These are phyloP conservation scores for Pseudogymnoascus sp. DNA, from an alignment of 2,329 filamentous ascomycete species.

Conservation along the genomic window DNA sequence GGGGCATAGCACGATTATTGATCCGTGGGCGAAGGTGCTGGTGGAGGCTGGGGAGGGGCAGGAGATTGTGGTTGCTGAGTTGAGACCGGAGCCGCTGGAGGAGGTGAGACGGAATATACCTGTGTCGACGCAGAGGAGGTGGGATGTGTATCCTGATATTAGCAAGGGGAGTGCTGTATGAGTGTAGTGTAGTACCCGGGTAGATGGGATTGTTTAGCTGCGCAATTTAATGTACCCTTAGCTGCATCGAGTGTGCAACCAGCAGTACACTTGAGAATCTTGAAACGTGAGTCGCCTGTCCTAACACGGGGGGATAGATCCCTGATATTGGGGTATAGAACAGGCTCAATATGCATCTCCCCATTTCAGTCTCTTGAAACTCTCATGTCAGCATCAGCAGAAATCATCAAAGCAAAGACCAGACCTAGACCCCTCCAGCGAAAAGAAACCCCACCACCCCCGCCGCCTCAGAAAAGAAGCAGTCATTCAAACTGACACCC, in stretches of 20 bases:
- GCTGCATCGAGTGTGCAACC: neutral
- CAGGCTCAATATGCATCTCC: neutral
- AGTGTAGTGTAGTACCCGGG: neutral
- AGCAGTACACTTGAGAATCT: neutral
- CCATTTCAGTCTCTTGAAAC: neutral
- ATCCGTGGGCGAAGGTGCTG: slow-evolving; percentile 79
- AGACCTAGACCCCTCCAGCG: neutral
- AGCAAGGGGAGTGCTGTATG: slow-evolving; percentile 41
- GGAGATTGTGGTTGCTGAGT: slow-evolving; percentile 63
- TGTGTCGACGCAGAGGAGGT: slow-evolving; percentile 73
- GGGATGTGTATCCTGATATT: slow-evolving; percentile 93
- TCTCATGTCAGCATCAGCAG: neutral
- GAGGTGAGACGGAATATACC: slow-evolving; percentile 77
- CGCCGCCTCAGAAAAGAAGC: neutral
- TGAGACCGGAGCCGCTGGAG: slow-evolving; percentile 60
- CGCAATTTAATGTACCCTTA: neutral
- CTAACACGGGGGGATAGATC: neutral
- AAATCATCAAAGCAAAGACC: neutral
- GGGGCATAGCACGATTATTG: slow-evolving; percentile 82
- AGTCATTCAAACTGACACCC: neutral
- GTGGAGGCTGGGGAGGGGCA: slow-evolving; percentile 71
- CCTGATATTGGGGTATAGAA: neutral
- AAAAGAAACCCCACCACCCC: neutral
- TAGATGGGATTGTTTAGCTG: neutral
- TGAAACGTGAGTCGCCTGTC: neutral